Base-by-base conservation (phyloP, 2,329 filamentous ascomycete species). In the Colletotrichum lentis region DNA sequence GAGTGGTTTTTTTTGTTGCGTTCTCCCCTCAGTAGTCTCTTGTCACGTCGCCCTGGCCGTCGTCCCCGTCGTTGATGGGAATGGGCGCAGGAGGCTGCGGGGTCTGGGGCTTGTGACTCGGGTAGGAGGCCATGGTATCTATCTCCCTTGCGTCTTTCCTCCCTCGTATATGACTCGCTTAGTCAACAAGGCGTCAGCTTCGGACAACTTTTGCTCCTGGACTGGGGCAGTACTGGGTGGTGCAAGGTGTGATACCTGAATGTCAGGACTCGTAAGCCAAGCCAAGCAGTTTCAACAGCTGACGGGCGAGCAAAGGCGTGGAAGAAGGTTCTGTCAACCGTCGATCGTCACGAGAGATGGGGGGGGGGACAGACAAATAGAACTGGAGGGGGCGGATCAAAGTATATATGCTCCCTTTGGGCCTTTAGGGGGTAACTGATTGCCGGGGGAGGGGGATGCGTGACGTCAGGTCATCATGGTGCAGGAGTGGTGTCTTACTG, bases 61-160 rank as follows among this genome's bases (percentile, higher is more conserved):
- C 70, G 49, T 69, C 68, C 24, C 62, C 70, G 39, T 58, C 70
- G 10, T 69, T 64, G 50, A 71, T 68, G 58, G 68, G 70, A 41
- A 71, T 71, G 24, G 70, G 70, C 55, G 64, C 24, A 41, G 70
- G 70, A 62, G 70, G 70, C 62, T 71, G 68, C 44, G 70, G 68
- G 56, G 70, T 71, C 56, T 70, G 64, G 20, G 70, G 70, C 14
- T 71, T 71, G 58, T 71, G 70, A 31, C 62, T 69, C 10, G 62
- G 66, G 37, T 61, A 65, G 55, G 56, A 69, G 35, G 66, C 66
- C 66, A 69, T 69, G 22, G 31, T 37, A n/a, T 35, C 24, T n/a
- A 20, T 52, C 27, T 35, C 16, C 24, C 24, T 35, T 35, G 27
- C n/a, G 8, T 53, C 2, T 18, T 24, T 49, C 18, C 31, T 62